Evolutionary conservation across 768 basidiomycete genomes (phyloP), one percentile per base, ranked within the genome.

Genomic region (Collybia sp.): DNA sequence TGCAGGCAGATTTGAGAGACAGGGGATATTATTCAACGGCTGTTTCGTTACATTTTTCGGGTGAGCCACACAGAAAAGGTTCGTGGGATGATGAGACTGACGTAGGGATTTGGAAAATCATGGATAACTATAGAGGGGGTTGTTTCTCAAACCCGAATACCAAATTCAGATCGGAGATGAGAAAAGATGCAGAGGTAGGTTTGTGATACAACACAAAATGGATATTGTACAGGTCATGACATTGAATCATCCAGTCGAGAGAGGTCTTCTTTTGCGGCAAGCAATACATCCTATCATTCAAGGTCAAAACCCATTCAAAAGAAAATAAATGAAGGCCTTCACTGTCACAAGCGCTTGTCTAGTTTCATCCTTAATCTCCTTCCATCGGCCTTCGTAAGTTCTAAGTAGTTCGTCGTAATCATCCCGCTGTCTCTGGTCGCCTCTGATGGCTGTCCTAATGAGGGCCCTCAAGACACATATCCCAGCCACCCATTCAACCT

Each of bases 401-500:
- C 71, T 66, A 57, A 83, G 44, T 16, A 83, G 53, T 25, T 74
- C 75, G 44, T 76, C 79, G 55, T 80, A 82, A 47, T 79, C 72
- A 35, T 73, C 68, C 49, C 75, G 64, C 50, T 76, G 72, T 49
- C 69, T 62, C 43, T 66, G 58, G 55, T 74, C 70, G n/a, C 70
- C 70, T 36, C 72, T 60, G 58, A 73, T 68, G 0, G 70, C 73
- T 13, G 75, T 76, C 46, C 80, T 65, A 46, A 83, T 82, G 35
- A 83, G 70, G 30, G 78, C 76, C 9, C 77, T 63, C 46, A 83
- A 57, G 18, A 82, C 72, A 52, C 75, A 78, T 38, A 80, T 75
- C 2, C 82, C 82, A 15, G 80, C 79, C 13, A 81, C 80, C 82
- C 80, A 83, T 57, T 82, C 81, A 25, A 82, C 82, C 54, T 83